Evolutionary conservation across 306 rosid genomes (phyloP).

Genomic region (apple (Malus domestica)): DNA sequence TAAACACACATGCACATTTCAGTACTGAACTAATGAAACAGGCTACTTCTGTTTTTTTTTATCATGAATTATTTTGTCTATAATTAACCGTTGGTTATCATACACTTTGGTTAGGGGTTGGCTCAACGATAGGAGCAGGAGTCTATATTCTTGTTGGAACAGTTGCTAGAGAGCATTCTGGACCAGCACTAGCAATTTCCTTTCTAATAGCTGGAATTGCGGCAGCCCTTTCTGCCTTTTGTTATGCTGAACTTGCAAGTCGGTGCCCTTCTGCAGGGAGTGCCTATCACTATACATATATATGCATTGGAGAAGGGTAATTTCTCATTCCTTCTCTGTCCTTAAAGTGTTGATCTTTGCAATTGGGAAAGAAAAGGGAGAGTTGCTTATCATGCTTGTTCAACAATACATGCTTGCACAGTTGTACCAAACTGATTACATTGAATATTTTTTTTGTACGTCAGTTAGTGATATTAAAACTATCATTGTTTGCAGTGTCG

Average conservation of each 20-base stretch:
- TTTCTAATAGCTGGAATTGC: slow-evolving; percentile 88
- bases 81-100: not conserved
- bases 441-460: not conserved
- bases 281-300: slow-evolving; percentile 94
- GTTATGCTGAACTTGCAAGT: slow-evolving; percentile 94
- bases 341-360: not conserved
- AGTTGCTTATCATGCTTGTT: not conserved
- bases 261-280: slow-evolving; percentile 98
- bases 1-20: not conserved
- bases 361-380: not conserved
- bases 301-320: slow-evolving; percentile 96
- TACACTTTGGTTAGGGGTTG: slow-evolving; percentile 56
- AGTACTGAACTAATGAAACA: not conserved
- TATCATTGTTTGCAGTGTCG: slow-evolving; percentile 50
- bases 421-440: not conserved
- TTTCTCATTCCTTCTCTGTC: not conserved
- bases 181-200: slow-evolving; percentile 77
- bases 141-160: slow-evolving; percentile 95
- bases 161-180: slow-evolving; percentile 87
- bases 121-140: slow-evolving; percentile 95
- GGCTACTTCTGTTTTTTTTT: not conserved
- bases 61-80: not conserved
- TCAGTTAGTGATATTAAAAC: not conserved
- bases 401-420: not conserved
- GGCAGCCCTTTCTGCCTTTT: slow-evolving; percentile 88